phyloP scores from a whole-genome alignment of 176 grass and related monocot species.

The Calamus simplicifolius region DNA sequence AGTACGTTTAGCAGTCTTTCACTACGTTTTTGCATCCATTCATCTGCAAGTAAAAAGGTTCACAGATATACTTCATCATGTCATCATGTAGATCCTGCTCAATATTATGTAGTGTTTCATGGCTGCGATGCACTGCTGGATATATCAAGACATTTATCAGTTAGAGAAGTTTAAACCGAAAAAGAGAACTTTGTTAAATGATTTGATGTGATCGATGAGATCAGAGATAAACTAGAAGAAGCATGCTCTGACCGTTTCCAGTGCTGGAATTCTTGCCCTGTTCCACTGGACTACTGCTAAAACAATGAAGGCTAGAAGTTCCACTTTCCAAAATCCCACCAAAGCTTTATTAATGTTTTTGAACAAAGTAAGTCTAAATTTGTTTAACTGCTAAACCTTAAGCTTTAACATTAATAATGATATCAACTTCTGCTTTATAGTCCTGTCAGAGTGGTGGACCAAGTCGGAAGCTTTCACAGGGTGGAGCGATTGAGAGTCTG shows the following conservation, averaged over 20 bases:
- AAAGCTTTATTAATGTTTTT: conserved; percentile 6
- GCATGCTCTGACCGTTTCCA: conserved; percentile 67
- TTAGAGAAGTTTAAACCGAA: conserved; percentile 53
- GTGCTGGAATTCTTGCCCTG: conserved; percentile 66
- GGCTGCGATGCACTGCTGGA: conserved; percentile 68
- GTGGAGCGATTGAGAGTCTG: no score
- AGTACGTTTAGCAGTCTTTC: no score
- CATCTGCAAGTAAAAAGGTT: not conserved
- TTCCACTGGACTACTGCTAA: conserved; percentile 54
- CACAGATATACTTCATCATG: not conserved
- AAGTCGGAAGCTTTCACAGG: no score
- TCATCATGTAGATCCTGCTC: conserved; percentile 1
- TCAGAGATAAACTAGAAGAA: conserved; percentile 68
- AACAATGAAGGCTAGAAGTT: conserved; percentile 1
- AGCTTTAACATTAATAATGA: not conserved
- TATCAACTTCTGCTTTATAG: no score
- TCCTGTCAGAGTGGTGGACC: no score
- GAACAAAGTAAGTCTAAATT: conserved; percentile 1
- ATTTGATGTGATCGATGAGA: conserved; percentile 72
- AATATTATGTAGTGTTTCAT: conserved; percentile 24
- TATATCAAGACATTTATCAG: conserved; percentile 34
- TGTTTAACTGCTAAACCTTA: not conserved
- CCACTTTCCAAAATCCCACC: not conserved
- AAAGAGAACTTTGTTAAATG: conserved; percentile 73
- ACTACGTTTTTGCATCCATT: not conserved